phyloP scores from a whole-genome alignment of 116 monocot genomes.

The Phalaenopsis hybrid region DNA sequence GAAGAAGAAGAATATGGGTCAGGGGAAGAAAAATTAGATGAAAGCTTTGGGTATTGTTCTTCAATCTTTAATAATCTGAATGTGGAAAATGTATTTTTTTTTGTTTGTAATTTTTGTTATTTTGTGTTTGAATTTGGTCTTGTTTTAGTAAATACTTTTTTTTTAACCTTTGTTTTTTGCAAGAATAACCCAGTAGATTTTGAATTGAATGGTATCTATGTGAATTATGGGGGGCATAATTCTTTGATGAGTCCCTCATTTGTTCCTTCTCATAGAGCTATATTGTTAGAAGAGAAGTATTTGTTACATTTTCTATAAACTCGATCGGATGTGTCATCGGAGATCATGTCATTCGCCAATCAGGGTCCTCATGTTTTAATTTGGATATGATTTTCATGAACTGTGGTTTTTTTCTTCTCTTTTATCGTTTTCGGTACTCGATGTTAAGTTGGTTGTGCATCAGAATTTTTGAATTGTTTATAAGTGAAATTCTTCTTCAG shows the following conservation, averaged over 20 bases:
- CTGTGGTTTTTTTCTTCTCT: no score
- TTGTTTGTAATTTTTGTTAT: background rate
- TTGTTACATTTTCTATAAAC: background rate
- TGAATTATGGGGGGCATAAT: no score
- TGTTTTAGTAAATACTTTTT: no score
- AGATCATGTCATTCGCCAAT: constrained; percentile 66
- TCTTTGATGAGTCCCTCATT: no score
- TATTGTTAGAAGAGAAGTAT: background rate
- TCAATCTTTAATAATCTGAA: background rate
- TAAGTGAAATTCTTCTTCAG: no score
- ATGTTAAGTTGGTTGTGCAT: no score
- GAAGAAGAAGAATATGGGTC: constrained; percentile 11
- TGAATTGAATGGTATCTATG: background rate
- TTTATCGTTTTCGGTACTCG: no score
- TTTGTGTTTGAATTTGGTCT: background rate
- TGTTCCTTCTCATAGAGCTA: background rate
- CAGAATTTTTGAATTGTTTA: no score
- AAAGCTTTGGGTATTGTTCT: constrained; percentile 21
- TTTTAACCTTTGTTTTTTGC: background rate
- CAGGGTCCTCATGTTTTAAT: constrained; percentile 37
- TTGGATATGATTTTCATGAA: no score
- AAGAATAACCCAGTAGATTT: background rate
- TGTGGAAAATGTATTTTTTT: background rate
- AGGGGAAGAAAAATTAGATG: constrained; percentile 24
- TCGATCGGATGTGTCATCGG: constrained; percentile 45